Base-by-base conservation (phyloP, 768 basidiomycete genomes). In the Lentinula sp. region DNA sequence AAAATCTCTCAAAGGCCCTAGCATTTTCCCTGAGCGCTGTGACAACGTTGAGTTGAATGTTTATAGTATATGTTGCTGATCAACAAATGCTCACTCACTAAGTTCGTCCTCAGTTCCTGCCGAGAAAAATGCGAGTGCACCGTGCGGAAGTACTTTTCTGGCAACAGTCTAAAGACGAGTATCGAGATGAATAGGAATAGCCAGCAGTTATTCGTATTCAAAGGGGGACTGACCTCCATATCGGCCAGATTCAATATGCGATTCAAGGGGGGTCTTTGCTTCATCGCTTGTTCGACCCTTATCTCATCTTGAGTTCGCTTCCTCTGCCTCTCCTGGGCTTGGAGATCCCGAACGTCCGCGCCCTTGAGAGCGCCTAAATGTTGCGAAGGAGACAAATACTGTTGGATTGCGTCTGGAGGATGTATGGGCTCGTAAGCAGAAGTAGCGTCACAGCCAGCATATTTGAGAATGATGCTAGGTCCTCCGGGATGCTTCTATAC, bases 91-190 rank as follows among this genome's bases (percentile, higher is more conserved):
- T n/a, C 11, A 75, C 84, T 58, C 71, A 93, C 93, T 77, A 65
- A 88, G 81, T 68, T 89, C 87, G 67, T 95, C 93, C 68, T 97
- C 95, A 1, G 92, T 79, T 9, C 91, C 89, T 23, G 93, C 94
- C 5, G 85, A 83, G 72, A 95, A 95, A 72, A 94, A 95, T 2
- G 92, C 86, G 68, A 85, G 78, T 1, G 92, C 92, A 65, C 86
- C 89, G 68, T 84, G 78, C 3, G 86, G 84, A 60, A 98, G 79
- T 3, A 89, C 77, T 57, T 84, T 80, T 67, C 81, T 83, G 8
- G 94, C 94, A 21, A 91, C 81, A 32, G 79, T 77, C 91, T 92
- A 62, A 5, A 42, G 65, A 50, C 4, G 46, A 52, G 28, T 52
- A 62, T 7, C 16, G 5, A 28, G 7, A 37, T 23, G 42, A 28